phyloP scores from a whole-genome alignment of 768 basidiomycete genomes.

The Hericium coralloides region DNA sequence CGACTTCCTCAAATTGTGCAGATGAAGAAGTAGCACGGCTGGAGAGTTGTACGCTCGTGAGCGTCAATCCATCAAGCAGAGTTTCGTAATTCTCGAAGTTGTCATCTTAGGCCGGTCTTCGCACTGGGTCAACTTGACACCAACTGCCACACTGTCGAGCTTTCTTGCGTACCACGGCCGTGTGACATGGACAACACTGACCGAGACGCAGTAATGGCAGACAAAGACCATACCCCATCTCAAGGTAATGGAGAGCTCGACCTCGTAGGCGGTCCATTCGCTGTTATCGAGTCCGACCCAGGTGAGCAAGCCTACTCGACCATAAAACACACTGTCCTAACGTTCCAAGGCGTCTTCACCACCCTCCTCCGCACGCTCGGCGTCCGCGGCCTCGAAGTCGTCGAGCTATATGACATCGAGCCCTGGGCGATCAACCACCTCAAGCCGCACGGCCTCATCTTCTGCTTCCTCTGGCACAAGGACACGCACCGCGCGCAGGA shows the following conservation, averaged over 20 bases:
- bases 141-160: no score
- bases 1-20: no score
- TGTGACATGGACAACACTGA: no score
- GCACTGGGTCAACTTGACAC: no score
- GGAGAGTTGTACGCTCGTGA: no score
- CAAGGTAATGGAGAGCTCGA: slow-evolving; percentile 20
- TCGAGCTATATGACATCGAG: slow-evolving; percentile 56
- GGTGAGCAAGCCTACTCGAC: slow-evolving; percentile 43
- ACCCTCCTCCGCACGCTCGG: slow-evolving; percentile 46
- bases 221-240: no score
- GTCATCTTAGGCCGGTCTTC: no score
- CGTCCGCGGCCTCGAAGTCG: slow-evolving; percentile 40
- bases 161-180: no score
- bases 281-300: slow-evolving; percentile 46
- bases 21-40: no score
- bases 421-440: slow-evolving; percentile 56
- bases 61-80: no score
- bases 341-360: slow-evolving; percentile 44
- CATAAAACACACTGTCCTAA: slow-evolving; percentile 41
- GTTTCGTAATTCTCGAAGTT: no score
- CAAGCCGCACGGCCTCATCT: slow-evolving; percentile 48
- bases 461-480: slow-evolving; percentile 53
- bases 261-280: slow-evolving; percentile 54
- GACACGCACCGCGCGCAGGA: slow-evolving; percentile 32
- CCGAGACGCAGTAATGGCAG: no score